phyloP scores from a whole-genome alignment of 257 asterid genomes.

The Nicotiana sylvestris region DNA sequence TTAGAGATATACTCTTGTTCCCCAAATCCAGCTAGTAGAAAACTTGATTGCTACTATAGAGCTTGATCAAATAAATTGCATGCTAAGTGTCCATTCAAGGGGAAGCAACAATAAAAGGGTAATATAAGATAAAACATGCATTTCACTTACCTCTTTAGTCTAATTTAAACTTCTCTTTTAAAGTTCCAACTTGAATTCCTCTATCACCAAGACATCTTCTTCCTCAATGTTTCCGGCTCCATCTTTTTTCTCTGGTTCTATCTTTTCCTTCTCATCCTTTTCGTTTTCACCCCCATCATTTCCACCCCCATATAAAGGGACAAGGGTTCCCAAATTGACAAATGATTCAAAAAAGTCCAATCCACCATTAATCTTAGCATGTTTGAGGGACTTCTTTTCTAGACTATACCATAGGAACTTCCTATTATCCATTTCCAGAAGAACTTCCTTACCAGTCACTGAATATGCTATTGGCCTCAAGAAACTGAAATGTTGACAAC shows the following conservation, averaged over 20 bases:
- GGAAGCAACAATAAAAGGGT: not conserved
- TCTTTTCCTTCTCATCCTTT: conserved; percentile 9
- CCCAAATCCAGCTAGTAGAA: not conserved
- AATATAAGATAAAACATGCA: not conserved
- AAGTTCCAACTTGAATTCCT: conserved; percentile 69
- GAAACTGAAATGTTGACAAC: not conserved
- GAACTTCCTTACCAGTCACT: conserved; percentile 29
- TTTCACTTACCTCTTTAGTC: not conserved
- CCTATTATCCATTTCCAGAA: conserved; percentile 28
- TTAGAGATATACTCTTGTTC: not conserved
- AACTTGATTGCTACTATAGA: not conserved
- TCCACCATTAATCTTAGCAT: conserved; percentile 17
- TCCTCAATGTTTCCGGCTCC: not conserved
- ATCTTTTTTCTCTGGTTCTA: no score
- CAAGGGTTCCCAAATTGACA: conserved; percentile 30
- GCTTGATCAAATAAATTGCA: not conserved
- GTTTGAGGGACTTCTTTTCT: conserved; percentile 13
- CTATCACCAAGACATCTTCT: conserved; percentile 54
- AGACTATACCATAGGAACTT: conserved; percentile 36
- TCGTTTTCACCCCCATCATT: not conserved
- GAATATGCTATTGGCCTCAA: conserved; percentile 37
- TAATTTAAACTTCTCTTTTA: conserved; percentile 1
- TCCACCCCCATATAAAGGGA: conserved; percentile 20
- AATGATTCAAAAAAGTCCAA: conserved; percentile 28
- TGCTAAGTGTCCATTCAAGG: not conserved